These are phyloP conservation scores for Backusella tuberculispora DNA, from an alignment of 192 early-diverging fungal genomes.

Conservation along the genomic window DNA sequence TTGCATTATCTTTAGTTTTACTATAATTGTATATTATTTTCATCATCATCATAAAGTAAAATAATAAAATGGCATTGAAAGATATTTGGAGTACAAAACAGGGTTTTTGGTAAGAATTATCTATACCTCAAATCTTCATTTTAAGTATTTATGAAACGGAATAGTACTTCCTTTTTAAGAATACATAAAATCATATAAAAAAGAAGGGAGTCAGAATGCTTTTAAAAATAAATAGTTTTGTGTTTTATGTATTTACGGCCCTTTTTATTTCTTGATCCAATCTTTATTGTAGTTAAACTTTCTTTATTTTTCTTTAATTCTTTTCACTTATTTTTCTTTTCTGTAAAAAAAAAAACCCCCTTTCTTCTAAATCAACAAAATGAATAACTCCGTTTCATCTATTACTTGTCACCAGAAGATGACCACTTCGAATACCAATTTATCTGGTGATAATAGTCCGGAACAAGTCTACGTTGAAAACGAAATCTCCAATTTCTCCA, in stretches of 20 bases:
- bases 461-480: background rate
- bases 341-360: no score
- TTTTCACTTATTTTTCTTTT: background rate
- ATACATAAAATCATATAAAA: conserved; percentile 13
- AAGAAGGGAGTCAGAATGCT: conserved; percentile 6
- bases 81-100: background rate
- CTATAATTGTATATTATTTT: background rate
- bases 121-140: background rate
- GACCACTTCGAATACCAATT: background rate
- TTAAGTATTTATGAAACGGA: conserved; percentile 10
- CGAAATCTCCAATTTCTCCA: background rate
- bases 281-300: background rate
- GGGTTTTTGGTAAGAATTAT: background rate
- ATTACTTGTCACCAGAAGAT: background rate
- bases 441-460: background rate
- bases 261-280: background rate
- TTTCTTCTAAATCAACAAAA: background rate
- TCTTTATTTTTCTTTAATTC: no score
- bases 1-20: no score
- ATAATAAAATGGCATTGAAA: background rate
- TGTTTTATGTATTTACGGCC: conserved; percentile 11
- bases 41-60: background rate
- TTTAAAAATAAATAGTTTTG: background rate
- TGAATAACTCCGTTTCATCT: background rate
- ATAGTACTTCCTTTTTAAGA: background rate